Evolutionary conservation across 228 moss, liverwort and hornwort genomes (phyloP), one percentile per base, ranked within the genome.

Genomic region (Sphagnum magellanicum): DNA sequence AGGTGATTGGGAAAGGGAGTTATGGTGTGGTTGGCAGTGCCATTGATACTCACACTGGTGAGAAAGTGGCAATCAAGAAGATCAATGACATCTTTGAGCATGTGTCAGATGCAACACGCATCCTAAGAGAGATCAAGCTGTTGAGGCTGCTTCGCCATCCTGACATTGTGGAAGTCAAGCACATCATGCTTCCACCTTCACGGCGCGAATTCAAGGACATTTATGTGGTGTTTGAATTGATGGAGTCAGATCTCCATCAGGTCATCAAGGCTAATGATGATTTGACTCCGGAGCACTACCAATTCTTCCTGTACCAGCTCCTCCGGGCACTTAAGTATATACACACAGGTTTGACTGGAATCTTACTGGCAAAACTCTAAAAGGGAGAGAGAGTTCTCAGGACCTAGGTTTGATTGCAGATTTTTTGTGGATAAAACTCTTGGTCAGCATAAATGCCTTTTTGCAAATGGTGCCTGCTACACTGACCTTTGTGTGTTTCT

Each of bases 41-140:
- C 52, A 87, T 94, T 61, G 98, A 98, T 75, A 94, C 93, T 50
- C 75, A 90, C 7, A 92, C 98, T 48, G 89, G 89, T 63, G 98
- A 98, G 73, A 98, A 98, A 73, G 98, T 98, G 72, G 98, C 98
- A 53, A 98, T 98, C 71, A 98, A 98, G 80, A 98, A 98, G 86
- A 98, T 98, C 63, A 98, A 98, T 81, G 98, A 98, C 83, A 98
- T 98, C 73, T 98, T 98, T 73, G 98, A 98, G 81, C 98, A 98
- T 73, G 98, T 98, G 62, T 98, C 98, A 5, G 98, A 98, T 75
- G 98, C 98, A 51, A 98, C 98, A 53, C 93, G 98, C 67, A 98
- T 98, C 72, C 82, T 98, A 66, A 87, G 98, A 10, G 98, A 98
- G 81, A 98, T 98, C 72, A 98, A 98, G 73, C 92, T 98, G 32